phyloP scores from a whole-genome alignment of 2,329 filamentous ascomycete genomes.

The Exophiala phaeomuriformis region DNA sequence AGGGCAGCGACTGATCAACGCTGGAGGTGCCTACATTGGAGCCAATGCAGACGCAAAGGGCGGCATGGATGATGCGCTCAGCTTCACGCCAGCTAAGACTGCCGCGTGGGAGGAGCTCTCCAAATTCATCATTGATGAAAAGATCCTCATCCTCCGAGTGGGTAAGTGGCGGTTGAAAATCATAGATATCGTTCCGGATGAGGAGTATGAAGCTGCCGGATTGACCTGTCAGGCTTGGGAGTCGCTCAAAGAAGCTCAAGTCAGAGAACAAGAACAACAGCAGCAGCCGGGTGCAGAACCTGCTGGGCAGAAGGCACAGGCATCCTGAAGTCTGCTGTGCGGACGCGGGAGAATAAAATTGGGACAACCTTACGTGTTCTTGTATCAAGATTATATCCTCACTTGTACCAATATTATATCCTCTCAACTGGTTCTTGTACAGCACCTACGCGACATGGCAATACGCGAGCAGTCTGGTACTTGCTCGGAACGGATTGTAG shows the following conservation, averaged over 20 bases:
- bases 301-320: background rate
- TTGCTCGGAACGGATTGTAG: background rate
- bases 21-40: constrained; percentile 47
- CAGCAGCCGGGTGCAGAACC: background rate
- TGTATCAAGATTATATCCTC: background rate
- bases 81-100: constrained; percentile 40
- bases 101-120: constrained; percentile 39
- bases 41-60: constrained; percentile 36
- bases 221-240: constrained; percentile 48
- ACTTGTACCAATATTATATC: background rate
- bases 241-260: constrained; percentile 23
- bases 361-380: background rate
- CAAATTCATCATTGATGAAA: constrained; percentile 45
- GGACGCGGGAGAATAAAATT: background rate
- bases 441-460: too few relatives aligned
- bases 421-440: background rate
- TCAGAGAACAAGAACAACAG: background rate
- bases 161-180: constrained; percentile 57
- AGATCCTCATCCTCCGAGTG: constrained; percentile 48
- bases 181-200: constrained; percentile 49
- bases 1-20: constrained; percentile 44
- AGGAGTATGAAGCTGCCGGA: constrained; percentile 43
- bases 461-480: background rate
- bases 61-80: constrained; percentile 39
- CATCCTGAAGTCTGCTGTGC: background rate